phyloP scores from a whole-genome alignment of 2,329 filamentous ascomycete genomes.

The Epichloe amarillans region DNA sequence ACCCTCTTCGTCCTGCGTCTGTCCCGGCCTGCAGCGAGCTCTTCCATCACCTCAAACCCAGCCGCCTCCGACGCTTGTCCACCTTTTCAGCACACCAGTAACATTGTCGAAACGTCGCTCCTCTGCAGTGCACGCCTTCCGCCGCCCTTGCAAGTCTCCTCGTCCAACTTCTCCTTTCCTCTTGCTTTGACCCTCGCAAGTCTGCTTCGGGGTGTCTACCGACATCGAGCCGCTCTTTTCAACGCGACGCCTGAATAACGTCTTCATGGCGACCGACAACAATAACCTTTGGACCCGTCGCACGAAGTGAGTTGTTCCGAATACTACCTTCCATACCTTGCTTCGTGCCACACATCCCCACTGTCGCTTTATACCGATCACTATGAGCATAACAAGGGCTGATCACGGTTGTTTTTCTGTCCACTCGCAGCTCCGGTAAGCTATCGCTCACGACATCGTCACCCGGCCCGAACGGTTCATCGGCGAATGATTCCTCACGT shows the following conservation, averaged over 20 bases:
- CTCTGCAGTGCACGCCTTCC: background rate
- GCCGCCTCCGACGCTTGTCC: constrained; percentile 2
- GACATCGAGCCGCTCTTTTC: constrained; percentile 8
- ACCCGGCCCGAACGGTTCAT: constrained; percentile 35
- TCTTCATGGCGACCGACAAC: constrained; percentile 36
- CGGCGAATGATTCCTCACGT: constrained; percentile 45
- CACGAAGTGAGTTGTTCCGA: constrained; percentile 54
- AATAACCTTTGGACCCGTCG: constrained; percentile 60
- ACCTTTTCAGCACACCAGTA: background rate
- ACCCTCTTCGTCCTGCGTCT: background rate
- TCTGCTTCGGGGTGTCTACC: constrained; percentile 12
- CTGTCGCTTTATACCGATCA: background rate
- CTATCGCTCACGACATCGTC: constrained; percentile 74
- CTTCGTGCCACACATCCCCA: background rate
- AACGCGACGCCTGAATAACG: constrained; percentile 13
- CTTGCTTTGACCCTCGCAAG: constrained; percentile 9
- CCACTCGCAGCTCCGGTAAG: constrained; percentile 60
- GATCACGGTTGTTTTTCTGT: background rate
- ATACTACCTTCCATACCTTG: background rate
- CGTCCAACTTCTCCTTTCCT: background rate
- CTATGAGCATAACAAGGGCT: background rate
- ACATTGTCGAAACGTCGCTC: background rate
- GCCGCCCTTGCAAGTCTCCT: background rate
- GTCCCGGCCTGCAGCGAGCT: background rate
- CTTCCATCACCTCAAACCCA: background rate